Evolutionary conservation across 192 early-diverging fungal species (phyloP).

Genomic region (Coemansia sp.): DNA sequence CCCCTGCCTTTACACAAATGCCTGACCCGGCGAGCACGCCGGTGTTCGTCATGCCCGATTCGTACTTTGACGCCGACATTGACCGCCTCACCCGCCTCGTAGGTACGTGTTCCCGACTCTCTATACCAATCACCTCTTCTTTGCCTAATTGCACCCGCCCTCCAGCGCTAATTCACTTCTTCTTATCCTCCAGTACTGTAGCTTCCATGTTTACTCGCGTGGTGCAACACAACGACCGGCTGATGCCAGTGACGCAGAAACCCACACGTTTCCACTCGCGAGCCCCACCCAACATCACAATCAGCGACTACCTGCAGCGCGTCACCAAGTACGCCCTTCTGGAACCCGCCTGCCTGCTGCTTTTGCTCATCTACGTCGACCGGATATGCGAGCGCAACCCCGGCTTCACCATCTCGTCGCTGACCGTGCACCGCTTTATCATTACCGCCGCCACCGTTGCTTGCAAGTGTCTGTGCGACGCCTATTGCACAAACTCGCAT

Average conservation of each 20-base stretch:
- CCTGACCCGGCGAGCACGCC: constrained; percentile 1
- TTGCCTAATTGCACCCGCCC: no score
- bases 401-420: constrained; percentile 86
- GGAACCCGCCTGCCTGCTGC: constrained; percentile 82
- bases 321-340: constrained; percentile 90
- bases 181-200: constrained; percentile 7
- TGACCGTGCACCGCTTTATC: constrained; percentile 93
- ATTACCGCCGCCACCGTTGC: constrained; percentile 85
- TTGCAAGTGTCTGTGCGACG: constrained; percentile 87
- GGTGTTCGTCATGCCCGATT: constrained; percentile 35
- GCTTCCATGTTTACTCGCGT: constrained; percentile 54
- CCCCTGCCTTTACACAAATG: not conserved
- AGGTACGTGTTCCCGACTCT: not conserved
- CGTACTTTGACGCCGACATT: constrained; percentile 42
- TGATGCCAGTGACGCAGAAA: constrained; percentile 46
- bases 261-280: constrained; percentile 96
- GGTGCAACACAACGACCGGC: constrained; percentile 66
- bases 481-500: constrained; percentile 92
- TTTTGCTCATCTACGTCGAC: constrained; percentile 93
- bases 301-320: constrained; percentile 85
- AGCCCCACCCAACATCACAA: constrained; percentile 80
- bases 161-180: no score
- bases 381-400: constrained; percentile 69
- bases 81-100: constrained; percentile 37
- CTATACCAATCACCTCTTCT: not conserved